Evolutionary conservation across 805 yeast genomes (phyloP).

Genomic region (Metschnikowia henanensis): DNA sequence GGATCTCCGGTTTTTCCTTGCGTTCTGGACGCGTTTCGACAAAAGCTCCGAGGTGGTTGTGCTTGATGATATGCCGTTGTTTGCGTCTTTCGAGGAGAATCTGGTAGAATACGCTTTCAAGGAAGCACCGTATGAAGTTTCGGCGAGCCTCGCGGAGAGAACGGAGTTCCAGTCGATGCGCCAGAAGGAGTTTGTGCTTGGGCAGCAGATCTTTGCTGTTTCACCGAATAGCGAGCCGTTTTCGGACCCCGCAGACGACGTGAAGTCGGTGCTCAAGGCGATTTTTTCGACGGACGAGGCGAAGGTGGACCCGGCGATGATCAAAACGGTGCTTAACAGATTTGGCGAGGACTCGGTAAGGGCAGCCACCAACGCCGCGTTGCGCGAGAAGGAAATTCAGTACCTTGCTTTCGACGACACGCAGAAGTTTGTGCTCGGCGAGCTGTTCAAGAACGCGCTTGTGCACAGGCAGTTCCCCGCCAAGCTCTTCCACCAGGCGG

Average conservation of each 20-base stretch:
- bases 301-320: constrained; percentile 46
- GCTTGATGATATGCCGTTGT: constrained; percentile 39
- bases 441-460: constrained; percentile 44
- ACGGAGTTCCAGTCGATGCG: constrained; percentile 64
- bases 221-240: constrained; percentile 16
- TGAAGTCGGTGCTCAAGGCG: constrained; percentile 49
- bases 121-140: constrained; percentile 11
- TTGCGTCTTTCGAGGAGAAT: constrained; percentile 46
- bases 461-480: constrained; percentile 36
- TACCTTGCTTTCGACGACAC: constrained; percentile 42
- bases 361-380: constrained; percentile 50
- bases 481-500: constrained; percentile 45
- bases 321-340: constrained; percentile 45
- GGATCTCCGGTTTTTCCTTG: constrained; percentile 52
- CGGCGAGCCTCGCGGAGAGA: constrained; percentile 34
- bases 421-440: constrained; percentile 57
- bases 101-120: constrained; percentile 44
- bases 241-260: constrained; percentile 26
- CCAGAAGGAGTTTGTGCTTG: constrained; percentile 60
- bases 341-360: constrained; percentile 48
- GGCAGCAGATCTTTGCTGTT: constrained; percentile 45
- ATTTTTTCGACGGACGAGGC: constrained; percentile 56
- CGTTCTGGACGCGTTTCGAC: constrained; percentile 65
- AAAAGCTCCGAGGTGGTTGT: constrained; percentile 25
- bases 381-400: constrained; percentile 55